Conservation (phyloP, 305 asterid species). For the Fraxinus baroniana region DNA sequence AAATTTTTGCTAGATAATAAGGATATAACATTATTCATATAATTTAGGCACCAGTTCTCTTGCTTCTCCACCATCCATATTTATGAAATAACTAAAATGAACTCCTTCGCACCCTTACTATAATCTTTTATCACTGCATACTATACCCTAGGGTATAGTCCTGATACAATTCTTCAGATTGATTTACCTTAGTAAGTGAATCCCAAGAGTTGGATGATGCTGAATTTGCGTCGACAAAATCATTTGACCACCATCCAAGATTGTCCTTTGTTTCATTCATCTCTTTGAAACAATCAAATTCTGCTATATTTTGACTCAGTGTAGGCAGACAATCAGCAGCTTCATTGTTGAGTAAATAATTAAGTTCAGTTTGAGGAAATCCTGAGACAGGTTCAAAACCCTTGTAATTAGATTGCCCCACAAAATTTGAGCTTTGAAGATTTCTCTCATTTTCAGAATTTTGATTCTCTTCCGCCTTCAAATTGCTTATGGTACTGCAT, state of each 20-base stretch:
- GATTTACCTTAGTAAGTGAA: conserved; percentile 40
- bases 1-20: background rate
- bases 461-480: conserved; percentile 5
- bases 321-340: conserved; percentile 23
- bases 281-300: conserved; percentile 37
- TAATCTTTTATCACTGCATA: conserved; percentile 25
- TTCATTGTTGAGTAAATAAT: conserved; percentile 39
- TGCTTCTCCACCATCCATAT: background rate
- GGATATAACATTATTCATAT: background rate
- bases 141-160: conserved; percentile 43
- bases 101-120: background rate
- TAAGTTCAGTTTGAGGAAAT: conserved; percentile 52
- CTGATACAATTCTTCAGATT: conserved; percentile 43
- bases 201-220: conserved; percentile 50
- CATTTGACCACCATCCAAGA: conserved; percentile 60
- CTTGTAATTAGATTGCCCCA: conserved; percentile 3
- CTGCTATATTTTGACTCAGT: conserved; percentile 23
- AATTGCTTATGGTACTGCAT: conserved; percentile 21
- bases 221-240: conserved; percentile 37
- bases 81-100: background rate
- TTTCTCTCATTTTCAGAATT: background rate
- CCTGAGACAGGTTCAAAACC: conserved; percentile 27
- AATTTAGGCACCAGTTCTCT: background rate
- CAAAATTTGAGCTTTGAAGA: background rate
- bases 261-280: background rate